Evolutionary conservation across 2,329 filamentous ascomycete genomes (phyloP), one percentile per base, ranked within the genome.

Genomic region (Westerdykella sp.): DNA sequence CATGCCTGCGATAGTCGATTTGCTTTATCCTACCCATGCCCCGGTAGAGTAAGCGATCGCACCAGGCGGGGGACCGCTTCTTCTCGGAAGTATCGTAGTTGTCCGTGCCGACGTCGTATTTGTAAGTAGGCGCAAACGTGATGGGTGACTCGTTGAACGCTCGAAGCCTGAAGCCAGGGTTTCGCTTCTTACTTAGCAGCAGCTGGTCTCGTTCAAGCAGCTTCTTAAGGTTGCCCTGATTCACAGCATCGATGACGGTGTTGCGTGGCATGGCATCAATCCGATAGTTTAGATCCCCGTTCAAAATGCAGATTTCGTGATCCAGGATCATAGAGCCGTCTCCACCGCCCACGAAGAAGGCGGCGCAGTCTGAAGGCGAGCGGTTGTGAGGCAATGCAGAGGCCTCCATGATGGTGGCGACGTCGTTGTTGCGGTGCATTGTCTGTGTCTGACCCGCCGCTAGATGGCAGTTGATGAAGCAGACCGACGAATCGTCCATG

Each of bases 231-330:
- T 97, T 95, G 49, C 84, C 83, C 34, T 84, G 77, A 50, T 86
- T 84, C 40, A 97, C 80, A 1, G 88, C 89, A 46, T 83, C 84
- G 42, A 97, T 85, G 3, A 98, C 91, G 0, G 87, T 89, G 58
- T 97, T 88, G 39, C 93, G 86, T 14, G 88, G 88, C 80, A 97
- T 96, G 18, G 90, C 89, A 65, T 98, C 93, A 59, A 98, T 97
- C 48, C 93, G 89, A 67, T 98, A 98, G 69, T 98, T 98, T 39
- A 98, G 76, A 64, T 98, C 93, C 22, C 93, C 93, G 57, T 97
- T 97, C 34, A 97, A 71, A 38, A 98, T 81, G 65, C 91, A 96
- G n/a, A 98, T 84, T 68, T 98, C 93, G 61, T 98, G 93, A 60
- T 98, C 93, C 45, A 97, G 75, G 45, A 98, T 87, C 84, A 96